Percentiles rank a stretch among this genome's conserved stretches.
Evolutionary conservation across 2,329 filamentous ascomycete genomes (phyloP).

Genomic region (Alternaria longipes): DNA sequence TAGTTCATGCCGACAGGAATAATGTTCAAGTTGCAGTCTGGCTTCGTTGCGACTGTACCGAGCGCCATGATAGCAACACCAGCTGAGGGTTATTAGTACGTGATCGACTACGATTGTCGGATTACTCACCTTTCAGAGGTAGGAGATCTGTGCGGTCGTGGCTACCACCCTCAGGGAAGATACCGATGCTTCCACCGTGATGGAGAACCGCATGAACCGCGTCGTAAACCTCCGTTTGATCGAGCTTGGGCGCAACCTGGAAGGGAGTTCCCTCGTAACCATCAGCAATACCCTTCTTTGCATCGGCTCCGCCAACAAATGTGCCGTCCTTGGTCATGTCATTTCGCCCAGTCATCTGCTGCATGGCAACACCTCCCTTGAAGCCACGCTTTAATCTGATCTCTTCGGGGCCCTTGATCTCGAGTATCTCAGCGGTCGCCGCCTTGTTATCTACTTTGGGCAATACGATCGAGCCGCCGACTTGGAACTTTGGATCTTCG

Average conservation of each 20-base stretch:
- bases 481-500: constrained; percentile 60
- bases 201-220: constrained; percentile 87
- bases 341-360: constrained; percentile 82
- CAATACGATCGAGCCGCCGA: constrained; percentile 83
- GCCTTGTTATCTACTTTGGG: constrained; percentile 84
- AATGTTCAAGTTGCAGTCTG: constrained; percentile 89
- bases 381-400: constrained; percentile 88
- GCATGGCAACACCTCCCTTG: constrained; percentile 76
- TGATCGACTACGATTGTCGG: neutral
- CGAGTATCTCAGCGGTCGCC: constrained; percentile 82
- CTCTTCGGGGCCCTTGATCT: constrained; percentile 82
- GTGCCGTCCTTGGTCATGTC: constrained; percentile 74
- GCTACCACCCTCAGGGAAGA: constrained; percentile 96
- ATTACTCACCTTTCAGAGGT: constrained; percentile 71
- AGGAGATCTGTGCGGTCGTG: constrained; percentile 92
- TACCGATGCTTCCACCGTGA: constrained; percentile 87
- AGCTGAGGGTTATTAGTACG: constrained; percentile 60
- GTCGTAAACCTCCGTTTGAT: constrained; percentile 93
- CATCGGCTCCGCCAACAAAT: constrained; percentile 63
- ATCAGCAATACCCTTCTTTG: constrained; percentile 63
- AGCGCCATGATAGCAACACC: constrained; percentile 98
- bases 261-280: constrained; percentile 79
- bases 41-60: constrained; percentile 84
- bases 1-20: constrained; percentile 99
- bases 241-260: constrained; percentile 90